Base-by-base conservation (phyloP, 129 eudicot species). In the Kitagawia praeruptora region DNA sequence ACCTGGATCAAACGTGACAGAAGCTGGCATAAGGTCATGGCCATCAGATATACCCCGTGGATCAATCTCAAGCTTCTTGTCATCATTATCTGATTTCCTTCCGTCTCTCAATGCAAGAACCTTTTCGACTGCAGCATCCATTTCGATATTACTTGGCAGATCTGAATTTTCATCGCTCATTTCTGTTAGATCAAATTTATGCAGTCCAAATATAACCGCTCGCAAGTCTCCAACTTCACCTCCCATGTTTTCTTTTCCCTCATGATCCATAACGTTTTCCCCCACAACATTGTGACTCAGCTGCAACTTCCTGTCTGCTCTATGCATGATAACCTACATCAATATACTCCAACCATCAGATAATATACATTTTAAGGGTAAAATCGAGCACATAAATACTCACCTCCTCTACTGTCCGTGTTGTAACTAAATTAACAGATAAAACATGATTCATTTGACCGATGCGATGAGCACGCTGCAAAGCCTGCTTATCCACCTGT, bases 401-500 rank as follows among this genome's bases (percentile, higher is more conserved):
- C 74, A 90, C 99, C 99, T 96, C 98, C 86, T 96, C 99, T 45
- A 96, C 86, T 16, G 98, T 82, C 27, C 79, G 86, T n/a, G 84
- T 90, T 23, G 97, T 86, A 58, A 96, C 99, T 83, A 96, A 82
- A 83, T 89, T 96, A 70, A 96, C 83, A 16, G 88, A 92, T 71
- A 96, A 81, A 31, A 96, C 99, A 79, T 96, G 97, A 81, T 90
- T 96, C 88, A 81, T 84, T 79, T 96, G 99, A 69, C 99, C 99
- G 81, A 96, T 96, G 49, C 99, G 82, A 71, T 96, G 99, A 11
- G 99, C 97, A 56, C 99, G 95, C 82, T 96, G 99, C 83, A 96
- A 75, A 76, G 99, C 99, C 83, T 96, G 99, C 83, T 88, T 90
- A 79, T 96, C 99, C 84, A 96, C 98, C 87, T 96, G 99, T 61